These are phyloP conservation scores for Rhizoctonia solani DNA, from an alignment of 1,284 basidiomycete species.

Conservation along the genomic window DNA sequence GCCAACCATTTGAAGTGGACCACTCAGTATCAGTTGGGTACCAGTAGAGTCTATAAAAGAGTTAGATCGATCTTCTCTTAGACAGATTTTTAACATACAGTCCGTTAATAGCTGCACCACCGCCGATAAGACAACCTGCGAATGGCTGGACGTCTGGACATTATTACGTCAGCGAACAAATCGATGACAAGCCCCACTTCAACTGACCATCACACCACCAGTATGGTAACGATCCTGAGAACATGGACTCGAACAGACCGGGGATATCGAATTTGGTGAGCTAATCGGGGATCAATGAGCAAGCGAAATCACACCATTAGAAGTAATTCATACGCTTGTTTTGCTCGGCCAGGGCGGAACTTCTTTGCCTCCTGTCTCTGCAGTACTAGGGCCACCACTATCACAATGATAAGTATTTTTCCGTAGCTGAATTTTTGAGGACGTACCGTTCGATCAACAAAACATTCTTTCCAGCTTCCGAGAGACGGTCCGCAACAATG, in stretches of 20 bases:
- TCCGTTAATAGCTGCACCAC: slow-evolving; percentile 65
- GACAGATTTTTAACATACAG: slow-evolving; percentile 50
- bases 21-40: slow-evolving; percentile 58
- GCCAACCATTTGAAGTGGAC: slow-evolving; percentile 57
- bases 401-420: slow-evolving; percentile 43
- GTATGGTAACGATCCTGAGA: slow-evolving; percentile 51
- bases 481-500: slow-evolving; percentile 59
- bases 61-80: background rate
- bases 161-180: background rate
- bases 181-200: slow-evolving; percentile 1
- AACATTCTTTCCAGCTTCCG: slow-evolving; percentile 56
- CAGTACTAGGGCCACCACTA: slow-evolving; percentile 64
- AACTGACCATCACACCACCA: slow-evolving; percentile 64
- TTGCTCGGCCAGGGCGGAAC: slow-evolving; percentile 57
- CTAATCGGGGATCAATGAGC: slow-evolving; percentile 45
- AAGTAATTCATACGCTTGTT: slow-evolving; percentile 49
- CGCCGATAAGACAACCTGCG: slow-evolving; percentile 66
- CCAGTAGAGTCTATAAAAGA: slow-evolving; percentile 57
- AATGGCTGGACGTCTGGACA: slow-evolving; percentile 58
- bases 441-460: slow-evolving; percentile 33
- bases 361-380: slow-evolving; percentile 63
- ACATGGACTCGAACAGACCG: slow-evolving; percentile 56
- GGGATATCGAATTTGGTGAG: slow-evolving; percentile 68
- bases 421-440: slow-evolving; percentile 50
- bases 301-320: background rate